phyloP scores from a whole-genome alignment of 2,329 filamentous ascomycete genomes.

The Neurospora sp. region DNA sequence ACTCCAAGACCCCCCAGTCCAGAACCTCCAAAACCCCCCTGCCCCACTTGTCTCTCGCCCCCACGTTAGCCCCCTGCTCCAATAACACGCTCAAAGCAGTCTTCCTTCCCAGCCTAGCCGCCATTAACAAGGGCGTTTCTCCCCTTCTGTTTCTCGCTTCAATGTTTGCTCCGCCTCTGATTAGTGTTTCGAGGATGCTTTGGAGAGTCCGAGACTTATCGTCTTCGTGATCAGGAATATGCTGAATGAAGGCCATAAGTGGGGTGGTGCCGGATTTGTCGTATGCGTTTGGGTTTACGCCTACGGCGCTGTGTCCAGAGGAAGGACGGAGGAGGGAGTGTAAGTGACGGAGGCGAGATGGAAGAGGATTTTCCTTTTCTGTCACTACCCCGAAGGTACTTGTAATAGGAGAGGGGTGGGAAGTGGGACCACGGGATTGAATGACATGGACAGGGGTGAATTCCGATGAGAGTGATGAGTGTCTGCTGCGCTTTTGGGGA shows the following conservation, averaged over 20 bases:
- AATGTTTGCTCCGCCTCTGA: conserved; percentile 33
- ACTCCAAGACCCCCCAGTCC: conserved; percentile 21
- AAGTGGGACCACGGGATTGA: background rate
- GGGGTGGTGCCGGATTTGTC: conserved; percentile 42
- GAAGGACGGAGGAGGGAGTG: conserved; percentile 17
- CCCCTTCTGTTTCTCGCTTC: conserved; percentile 43
- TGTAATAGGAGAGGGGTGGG: conserved; percentile 3
- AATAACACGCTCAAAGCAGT: conserved; percentile 38
- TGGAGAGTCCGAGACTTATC: conserved; percentile 35
- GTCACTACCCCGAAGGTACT: conserved; percentile 8
- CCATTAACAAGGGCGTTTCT: conserved; percentile 46
- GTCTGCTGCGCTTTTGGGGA: conserved; percentile 29
- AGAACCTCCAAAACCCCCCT: conserved; percentile 36
- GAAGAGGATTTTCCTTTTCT: conserved; percentile 10
- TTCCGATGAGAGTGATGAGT: background rate
- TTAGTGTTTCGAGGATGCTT: conserved; percentile 33
- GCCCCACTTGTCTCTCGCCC: conserved; percentile 34
- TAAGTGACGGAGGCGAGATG: conserved; percentile 19
- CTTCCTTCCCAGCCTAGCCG: conserved; percentile 43
- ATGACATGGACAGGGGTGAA: background rate
- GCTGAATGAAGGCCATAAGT: conserved; percentile 44
- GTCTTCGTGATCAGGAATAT: conserved; percentile 41
- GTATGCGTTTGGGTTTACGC: conserved; percentile 43
- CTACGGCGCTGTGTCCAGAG: conserved; percentile 22
- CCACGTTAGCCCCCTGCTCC: conserved; percentile 36